Percentiles rank a stretch among this genome's conserved stretches.
These are phyloP conservation scores for Filobasidium floriforme DNA, from an alignment of 768 basidiomycete genomes.

Conservation along the genomic window DNA sequence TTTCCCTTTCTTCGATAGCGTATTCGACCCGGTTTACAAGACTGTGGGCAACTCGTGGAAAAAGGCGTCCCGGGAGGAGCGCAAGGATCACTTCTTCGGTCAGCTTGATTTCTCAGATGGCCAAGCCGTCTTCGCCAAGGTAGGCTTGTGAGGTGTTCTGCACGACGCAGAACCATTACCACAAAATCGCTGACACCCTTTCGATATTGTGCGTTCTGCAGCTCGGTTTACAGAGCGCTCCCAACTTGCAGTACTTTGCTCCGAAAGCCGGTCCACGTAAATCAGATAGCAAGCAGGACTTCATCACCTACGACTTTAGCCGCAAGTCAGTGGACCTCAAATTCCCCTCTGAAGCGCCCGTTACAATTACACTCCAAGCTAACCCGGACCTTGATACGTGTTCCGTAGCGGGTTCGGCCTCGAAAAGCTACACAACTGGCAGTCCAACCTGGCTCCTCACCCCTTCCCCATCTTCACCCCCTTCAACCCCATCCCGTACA, in stretches of 20 bases:
- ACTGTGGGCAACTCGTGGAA: conserved; percentile 78
- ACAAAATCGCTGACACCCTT: too few species aligned
- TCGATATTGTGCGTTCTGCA: conserved; percentile 40
- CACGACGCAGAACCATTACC: neutral
- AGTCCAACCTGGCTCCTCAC: conserved; percentile 67
- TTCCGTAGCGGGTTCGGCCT: conserved; percentile 70
- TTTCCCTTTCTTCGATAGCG: conserved; percentile 48
- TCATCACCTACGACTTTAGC: conserved; percentile 24
- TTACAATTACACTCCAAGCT: neutral
- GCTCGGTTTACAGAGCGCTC: conserved; percentile 77
- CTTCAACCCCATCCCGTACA: conserved; percentile 50
- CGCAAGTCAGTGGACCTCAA: conserved; percentile 15
- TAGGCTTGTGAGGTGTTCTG: conserved; percentile 35
- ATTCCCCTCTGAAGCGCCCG: neutral
- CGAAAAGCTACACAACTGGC: conserved; percentile 63
- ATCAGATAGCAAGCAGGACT: conserved; percentile 3
- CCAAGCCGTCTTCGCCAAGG: conserved; percentile 70
- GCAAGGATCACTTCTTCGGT: conserved; percentile 83
- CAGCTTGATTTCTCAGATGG: conserved; percentile 79
- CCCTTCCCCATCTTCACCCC: conserved; percentile 72
- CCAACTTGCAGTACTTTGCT: conserved; percentile 69
- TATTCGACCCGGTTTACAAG: conserved; percentile 77
- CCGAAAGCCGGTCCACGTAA: conserved; percentile 56
- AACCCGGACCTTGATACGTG: neutral
- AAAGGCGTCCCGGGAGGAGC: conserved; percentile 54